phyloP scores from a whole-genome alignment of 495 filamentous ascomycete genomes.

The Jackrogersella minutella region DNA sequence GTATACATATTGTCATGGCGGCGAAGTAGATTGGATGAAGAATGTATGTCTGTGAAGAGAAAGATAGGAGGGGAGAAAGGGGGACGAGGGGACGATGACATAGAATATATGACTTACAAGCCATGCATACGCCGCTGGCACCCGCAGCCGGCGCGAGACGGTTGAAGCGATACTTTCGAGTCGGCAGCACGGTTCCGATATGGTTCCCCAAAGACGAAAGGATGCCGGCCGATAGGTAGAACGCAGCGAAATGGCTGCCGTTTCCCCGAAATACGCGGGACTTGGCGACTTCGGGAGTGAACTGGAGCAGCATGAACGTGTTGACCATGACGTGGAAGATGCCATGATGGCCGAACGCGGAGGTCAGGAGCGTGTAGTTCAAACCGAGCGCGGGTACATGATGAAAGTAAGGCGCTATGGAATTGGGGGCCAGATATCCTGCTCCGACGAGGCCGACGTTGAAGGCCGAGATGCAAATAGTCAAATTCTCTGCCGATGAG shows the following conservation, averaged over 20 bases:
- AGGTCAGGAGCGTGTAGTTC: slow-evolving; percentile 45
- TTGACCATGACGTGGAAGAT: slow-evolving; percentile 34
- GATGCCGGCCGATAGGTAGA: slow-evolving; percentile 43
- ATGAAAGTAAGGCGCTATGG: slow-evolving; percentile 12
- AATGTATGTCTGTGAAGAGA: not conserved
- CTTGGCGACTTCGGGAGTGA: slow-evolving; percentile 24
- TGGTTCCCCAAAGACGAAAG: slow-evolving; percentile 40
- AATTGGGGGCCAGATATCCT: not conserved
- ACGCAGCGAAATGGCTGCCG: slow-evolving; percentile 42
- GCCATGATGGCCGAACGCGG: slow-evolving; percentile 37
- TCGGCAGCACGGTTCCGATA: slow-evolving; percentile 18
- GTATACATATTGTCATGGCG: not conserved
- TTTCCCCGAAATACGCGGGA: slow-evolving; percentile 33
- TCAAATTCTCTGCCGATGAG: slow-evolving; percentile 18
- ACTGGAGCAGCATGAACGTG: slow-evolving; percentile 25
- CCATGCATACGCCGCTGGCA: slow-evolving; percentile 37
- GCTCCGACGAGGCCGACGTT: slow-evolving; percentile 21
- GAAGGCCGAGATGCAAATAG: slow-evolving; percentile 14
- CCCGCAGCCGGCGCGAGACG: slow-evolving; percentile 15
- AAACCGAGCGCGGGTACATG: slow-evolving; percentile 25
- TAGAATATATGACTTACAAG: slow-evolving; percentile 10
- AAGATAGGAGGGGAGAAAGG: too few species aligned
- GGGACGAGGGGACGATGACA: not conserved
- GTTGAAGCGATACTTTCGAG: slow-evolving; percentile 8
- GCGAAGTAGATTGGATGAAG: not conserved